Base-by-base conservation (phyloP, 164 flowering plant genomes). In the Piper betle region DNA sequence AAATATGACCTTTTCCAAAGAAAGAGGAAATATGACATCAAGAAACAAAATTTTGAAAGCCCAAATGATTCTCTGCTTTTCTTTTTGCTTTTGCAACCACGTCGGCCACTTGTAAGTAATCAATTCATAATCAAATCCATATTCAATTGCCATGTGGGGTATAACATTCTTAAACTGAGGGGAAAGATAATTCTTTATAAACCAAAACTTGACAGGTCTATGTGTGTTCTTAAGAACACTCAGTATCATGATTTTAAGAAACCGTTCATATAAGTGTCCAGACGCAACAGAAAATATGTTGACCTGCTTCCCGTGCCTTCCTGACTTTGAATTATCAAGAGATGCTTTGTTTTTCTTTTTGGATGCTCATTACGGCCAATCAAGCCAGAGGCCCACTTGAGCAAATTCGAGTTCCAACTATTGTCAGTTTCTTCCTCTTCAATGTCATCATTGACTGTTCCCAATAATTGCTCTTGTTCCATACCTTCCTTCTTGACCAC, bases 51-150 rank as follows among this genome's bases (percentile, higher is more conserved):
- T 94, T 74, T 94, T 94, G 57, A 86, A 94, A 6, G 99, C 99
- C 99, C 99, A 94, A 57, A 90, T 91, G 53, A 94, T 94, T 72
- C 99, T 68, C 72, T 94, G 97, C 70, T 94, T 94, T 73, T 94
- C 99, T 68, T 77, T 91, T 77, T 94, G 99, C 74, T 94, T 94
- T 64, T 94, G 99, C 62, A 94, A 75, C 97, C 99, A 94, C 11
- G 95, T 82, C 33, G 99, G 99, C 99, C 99, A 94, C 72, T 94
- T 94, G 74, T 94, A 94, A 16, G 97, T 94, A 57, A 94, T 77
- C 13, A 94, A 79, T 65, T 90, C 99, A 73, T 85, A 90, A 58
- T 85, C 93, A 70, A 94, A 94, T 56, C 88, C 95, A 82, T 93
- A 93, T 58, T 85, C 87, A 53, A 68, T 70, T 50, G 99, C 99